Percentiles rank a stretch among this genome's conserved stretches.
These are phyloP conservation scores for Acanthamoeba castellanii DNA, from an alignment of 208 protist genomes.

Conservation along the genomic window DNA sequence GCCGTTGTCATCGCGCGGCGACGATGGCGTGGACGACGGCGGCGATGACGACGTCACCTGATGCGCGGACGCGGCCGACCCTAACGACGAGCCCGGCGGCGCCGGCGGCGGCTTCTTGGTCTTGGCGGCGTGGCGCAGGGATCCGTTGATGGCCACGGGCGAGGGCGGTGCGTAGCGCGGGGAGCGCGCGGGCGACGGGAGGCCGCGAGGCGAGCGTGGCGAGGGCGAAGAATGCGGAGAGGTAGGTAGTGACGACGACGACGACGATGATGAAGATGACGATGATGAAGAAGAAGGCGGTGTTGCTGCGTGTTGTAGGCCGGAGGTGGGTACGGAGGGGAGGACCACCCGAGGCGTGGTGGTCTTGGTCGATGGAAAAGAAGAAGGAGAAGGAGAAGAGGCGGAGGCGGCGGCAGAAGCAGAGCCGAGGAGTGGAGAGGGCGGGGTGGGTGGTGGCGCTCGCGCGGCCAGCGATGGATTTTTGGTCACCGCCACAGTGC, in stretches of 20 bases:
- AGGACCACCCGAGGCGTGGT: neutral
- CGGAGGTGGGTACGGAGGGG: neutral
- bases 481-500: neutral
- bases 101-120: constrained; percentile 3
- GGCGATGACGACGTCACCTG: neutral
- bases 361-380: neutral
- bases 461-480: constrained; percentile 7
- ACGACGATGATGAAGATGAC: neutral
- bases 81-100: neutral
- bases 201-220: too few species aligned
- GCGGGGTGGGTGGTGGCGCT: neutral
- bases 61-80: neutral
- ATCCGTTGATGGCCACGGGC: neutral
- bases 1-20: neutral
- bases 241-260: too few species aligned
- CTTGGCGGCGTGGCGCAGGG: neutral
- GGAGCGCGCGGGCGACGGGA: too few species aligned
- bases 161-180: neutral
- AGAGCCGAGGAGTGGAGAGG: neutral
- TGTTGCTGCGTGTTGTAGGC: neutral
- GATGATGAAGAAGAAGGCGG: neutral
- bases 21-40: neutral
- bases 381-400: neutral
- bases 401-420: too few species aligned
- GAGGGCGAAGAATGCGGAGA: neutral